phyloP scores from a whole-genome alignment of 768 basidiomycete genomes.

The Coprinopsis cinerea region DNA sequence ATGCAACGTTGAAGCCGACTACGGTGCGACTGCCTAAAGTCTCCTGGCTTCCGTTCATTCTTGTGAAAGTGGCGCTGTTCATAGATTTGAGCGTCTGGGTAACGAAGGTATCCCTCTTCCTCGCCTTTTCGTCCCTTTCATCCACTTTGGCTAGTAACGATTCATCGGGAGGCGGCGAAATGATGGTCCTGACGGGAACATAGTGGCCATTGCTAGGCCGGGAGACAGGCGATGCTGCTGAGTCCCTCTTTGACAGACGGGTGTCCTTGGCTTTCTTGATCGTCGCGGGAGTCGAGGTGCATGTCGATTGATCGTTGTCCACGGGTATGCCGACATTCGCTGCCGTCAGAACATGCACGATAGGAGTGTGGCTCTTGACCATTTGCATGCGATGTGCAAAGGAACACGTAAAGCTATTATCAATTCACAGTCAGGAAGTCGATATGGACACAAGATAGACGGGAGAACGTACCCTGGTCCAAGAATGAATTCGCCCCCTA shows the following conservation, averaged over 20 bases:
- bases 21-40: slow-evolving; percentile 2
- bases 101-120: no score
- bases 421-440: neutral
- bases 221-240: neutral
- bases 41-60: neutral
- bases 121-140: no score
- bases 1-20: slow-evolving; percentile 12
- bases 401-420: slow-evolving; percentile 45
- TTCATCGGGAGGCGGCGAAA: no score
- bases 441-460: neutral
- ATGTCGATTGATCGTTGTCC: no score
- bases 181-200: no score
- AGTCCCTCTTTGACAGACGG: neutral
- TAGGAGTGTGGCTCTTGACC: slow-evolving; percentile 67
- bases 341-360: slow-evolving; percentile 58
- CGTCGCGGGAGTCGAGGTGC: no score
- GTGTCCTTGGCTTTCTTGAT: neutral
- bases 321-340: slow-evolving; percentile 32
- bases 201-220: neutral
- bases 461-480: slow-evolving; percentile 35
- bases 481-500: slow-evolving; percentile 83
- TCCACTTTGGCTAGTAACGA: no score
- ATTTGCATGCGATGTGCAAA: slow-evolving; percentile 86
- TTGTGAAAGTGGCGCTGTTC: neutral
- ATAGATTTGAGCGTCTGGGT: neutral